phyloP scores from a whole-genome alignment of 441 rosid species.

The Euphorbia schlechtendalii region DNA sequence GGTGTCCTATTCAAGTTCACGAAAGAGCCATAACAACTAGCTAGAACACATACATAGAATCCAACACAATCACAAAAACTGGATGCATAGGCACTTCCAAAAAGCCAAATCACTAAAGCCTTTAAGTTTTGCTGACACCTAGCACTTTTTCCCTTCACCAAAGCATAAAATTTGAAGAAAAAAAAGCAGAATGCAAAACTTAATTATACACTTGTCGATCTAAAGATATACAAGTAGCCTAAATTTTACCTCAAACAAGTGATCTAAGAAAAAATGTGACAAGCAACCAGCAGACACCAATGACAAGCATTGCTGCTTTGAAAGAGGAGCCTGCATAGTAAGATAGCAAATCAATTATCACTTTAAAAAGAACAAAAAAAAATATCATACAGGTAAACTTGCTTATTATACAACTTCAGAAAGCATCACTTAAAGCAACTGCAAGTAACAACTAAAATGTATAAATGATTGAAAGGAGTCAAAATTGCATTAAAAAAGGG shows the following conservation, averaged over 20 bases:
- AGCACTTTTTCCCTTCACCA: neutral
- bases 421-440: neutral
- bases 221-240: neutral
- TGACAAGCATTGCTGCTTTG: conserved; percentile 46
- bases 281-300: conserved; percentile 48
- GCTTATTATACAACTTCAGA: neutral
- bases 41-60: no score
- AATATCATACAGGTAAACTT: neutral
- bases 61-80: conserved; percentile 1
- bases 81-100: neutral
- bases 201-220: neutral
- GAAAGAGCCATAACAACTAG: neutral
- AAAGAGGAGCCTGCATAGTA: conserved; percentile 37
- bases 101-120: neutral
- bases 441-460: neutral
- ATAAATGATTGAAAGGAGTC: neutral
- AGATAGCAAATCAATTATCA: conserved; percentile 4
- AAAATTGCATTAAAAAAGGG: neutral
- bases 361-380: neutral
- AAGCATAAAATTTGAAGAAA: no score
- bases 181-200: neutral
- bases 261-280: conserved; percentile 65
- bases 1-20: neutral
- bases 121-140: neutral
- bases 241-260: conserved; percentile 51